Evolutionary conservation across 2,329 filamentous ascomycete genomes (phyloP).

Genomic region (Trichoderma guizhouense): DNA sequence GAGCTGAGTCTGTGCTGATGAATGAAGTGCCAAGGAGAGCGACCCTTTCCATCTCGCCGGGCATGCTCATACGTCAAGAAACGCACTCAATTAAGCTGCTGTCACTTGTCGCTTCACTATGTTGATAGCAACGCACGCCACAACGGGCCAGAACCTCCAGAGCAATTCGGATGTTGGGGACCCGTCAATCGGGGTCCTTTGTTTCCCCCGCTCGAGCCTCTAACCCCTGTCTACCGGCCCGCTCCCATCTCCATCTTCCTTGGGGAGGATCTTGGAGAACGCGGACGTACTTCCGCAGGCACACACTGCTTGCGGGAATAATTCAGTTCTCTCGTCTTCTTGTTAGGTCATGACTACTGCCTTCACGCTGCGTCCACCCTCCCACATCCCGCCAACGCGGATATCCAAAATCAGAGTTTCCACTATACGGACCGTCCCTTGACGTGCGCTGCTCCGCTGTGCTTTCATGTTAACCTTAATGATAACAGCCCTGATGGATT

Average conservation of each 20-base stretch:
- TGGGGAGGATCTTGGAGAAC: background rate
- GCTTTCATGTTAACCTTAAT: background rate
- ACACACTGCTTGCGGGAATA: background rate
- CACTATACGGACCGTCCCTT: constrained; percentile 11
- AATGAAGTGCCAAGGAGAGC: background rate
- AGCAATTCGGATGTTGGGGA: background rate
- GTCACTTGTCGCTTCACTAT: background rate
- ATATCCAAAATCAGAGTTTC: background rate
- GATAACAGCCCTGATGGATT: background rate
- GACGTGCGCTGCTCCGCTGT: background rate
- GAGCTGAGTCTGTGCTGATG: background rate
- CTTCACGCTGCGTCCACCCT: background rate
- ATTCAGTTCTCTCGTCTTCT: background rate
- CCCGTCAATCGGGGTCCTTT: background rate
- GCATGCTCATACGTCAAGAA: background rate
- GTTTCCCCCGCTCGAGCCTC: background rate
- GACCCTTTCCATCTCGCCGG: background rate
- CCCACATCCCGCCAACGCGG: background rate
- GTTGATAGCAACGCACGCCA: background rate
- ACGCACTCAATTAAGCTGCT: background rate
- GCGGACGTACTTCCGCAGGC: background rate
- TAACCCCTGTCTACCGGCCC: background rate
- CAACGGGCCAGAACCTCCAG: background rate
- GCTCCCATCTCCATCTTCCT: constrained; percentile 11
- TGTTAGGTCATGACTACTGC: background rate